Evolutionary conservation across 768 basidiomycete species (phyloP).

Genomic region (Macrolepiota dolichaula): DNA sequence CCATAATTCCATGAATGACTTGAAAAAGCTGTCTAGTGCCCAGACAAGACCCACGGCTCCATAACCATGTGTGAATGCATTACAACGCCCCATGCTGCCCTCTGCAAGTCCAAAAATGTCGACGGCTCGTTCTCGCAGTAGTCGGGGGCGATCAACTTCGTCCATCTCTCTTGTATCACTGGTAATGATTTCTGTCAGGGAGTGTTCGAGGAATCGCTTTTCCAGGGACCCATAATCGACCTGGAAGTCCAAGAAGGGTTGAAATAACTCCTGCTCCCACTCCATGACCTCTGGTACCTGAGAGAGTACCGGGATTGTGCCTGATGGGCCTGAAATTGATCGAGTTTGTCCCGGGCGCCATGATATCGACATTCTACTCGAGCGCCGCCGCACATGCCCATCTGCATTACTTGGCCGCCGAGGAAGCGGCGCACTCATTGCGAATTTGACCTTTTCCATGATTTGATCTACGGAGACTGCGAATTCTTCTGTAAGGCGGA

Average conservation of each 20-base stretch:
- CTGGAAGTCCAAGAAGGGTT: constrained; percentile 92
- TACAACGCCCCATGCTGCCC: constrained; percentile 72
- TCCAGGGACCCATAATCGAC: constrained; percentile 81
- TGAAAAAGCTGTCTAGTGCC: constrained; percentile 69
- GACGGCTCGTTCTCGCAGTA: constrained; percentile 70
- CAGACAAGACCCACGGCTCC: constrained; percentile 71
- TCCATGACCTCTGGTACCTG: constrained; percentile 40
- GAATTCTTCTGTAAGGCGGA: constrained; percentile 81
- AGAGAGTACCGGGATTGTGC: constrained; percentile 16
- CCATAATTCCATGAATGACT: constrained; percentile 66
- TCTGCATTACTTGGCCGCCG: constrained; percentile 15
- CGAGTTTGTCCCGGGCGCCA: constrained; percentile 41
- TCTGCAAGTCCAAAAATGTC: constrained; percentile 78
- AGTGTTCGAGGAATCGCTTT: constrained; percentile 59
- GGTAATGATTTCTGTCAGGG: constrained; percentile 46
- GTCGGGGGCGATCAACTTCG: constrained; percentile 50
- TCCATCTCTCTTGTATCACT: constrained; percentile 36
- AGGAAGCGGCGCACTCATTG: constrained; percentile 24
- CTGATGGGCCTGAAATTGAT: constrained; percentile 21
- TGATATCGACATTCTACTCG: constrained; percentile 65
- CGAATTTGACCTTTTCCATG: constrained; percentile 63
- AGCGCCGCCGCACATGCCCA: constrained; percentile 45
- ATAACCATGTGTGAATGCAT: constrained; percentile 86
- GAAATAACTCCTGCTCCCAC: constrained; percentile 93
- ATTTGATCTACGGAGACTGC: constrained; percentile 69